Conservation (phyloP, 805 yeast genomes). For the Sugiyamaella valdiviana region DNA sequence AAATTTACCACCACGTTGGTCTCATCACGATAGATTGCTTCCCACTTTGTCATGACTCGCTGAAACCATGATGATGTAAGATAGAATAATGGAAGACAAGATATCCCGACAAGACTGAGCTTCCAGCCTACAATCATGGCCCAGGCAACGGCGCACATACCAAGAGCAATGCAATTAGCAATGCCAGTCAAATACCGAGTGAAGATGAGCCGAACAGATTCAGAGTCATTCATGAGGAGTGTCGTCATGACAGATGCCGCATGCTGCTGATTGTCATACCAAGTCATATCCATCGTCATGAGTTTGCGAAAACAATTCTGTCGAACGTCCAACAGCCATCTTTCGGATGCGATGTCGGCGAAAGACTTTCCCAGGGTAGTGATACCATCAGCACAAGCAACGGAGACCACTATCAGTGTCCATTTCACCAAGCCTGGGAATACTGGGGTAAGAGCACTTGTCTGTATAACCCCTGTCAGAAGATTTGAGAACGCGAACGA, state of each 20-base stretch:
- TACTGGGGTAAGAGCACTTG: background rate
- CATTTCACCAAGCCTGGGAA: slow-evolving; percentile 39
- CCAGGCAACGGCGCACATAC: slow-evolving; percentile 66
- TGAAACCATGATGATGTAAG: slow-evolving; percentile 50
- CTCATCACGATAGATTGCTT: slow-evolving; percentile 50
- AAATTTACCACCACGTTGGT: slow-evolving; percentile 23
- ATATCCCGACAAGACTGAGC: slow-evolving; percentile 70
- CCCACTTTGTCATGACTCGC: slow-evolving; percentile 44
- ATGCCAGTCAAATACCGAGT: slow-evolving; percentile 55
- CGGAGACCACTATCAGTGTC: slow-evolving; percentile 58
- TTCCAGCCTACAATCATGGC: slow-evolving; percentile 79
- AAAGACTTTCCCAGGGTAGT: slow-evolving; percentile 47
- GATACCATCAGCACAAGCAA: slow-evolving; percentile 60
- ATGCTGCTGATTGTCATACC: slow-evolving; percentile 43
- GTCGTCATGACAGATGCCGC: slow-evolving; percentile 46
- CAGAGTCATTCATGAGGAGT: slow-evolving; percentile 69
- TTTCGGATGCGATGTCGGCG: slow-evolving; percentile 54
- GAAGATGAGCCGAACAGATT: slow-evolving; percentile 65
- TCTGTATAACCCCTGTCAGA: slow-evolving; percentile 51
- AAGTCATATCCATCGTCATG: slow-evolving; percentile 44
- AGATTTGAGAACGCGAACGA: slow-evolving; percentile 71
- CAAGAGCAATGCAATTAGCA: slow-evolving; percentile 47
- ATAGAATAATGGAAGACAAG: slow-evolving; percentile 62
- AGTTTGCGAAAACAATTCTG: slow-evolving; percentile 38
- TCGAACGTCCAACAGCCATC: slow-evolving; percentile 57